phyloP scores from a whole-genome alignment of 2,329 filamentous ascomycete genomes.

The Pseudopyrenochaeta lycopersici region DNA sequence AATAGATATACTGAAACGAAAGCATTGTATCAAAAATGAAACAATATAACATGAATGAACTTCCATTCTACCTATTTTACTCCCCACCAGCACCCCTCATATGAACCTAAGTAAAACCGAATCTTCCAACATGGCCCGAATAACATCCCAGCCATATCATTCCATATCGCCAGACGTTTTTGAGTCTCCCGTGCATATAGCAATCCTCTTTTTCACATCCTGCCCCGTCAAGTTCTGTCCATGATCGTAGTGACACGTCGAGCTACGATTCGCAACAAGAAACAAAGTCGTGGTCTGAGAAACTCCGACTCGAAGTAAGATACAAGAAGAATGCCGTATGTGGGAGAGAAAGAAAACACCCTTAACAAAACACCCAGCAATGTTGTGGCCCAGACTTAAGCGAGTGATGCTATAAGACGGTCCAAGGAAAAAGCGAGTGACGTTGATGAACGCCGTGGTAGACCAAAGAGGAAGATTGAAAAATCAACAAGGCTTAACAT shows the following conservation, averaged over 20 bases:
- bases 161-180: slow-evolving; percentile 3
- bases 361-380: slow-evolving; percentile 10
- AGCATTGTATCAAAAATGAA: no score
- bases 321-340: slow-evolving; percentile 33
- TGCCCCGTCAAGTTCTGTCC: slow-evolving; percentile 9
- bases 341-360: neutral
- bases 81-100: neutral
- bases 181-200: slow-evolving; percentile 4
- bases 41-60: no score
- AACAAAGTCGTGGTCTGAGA: neutral
- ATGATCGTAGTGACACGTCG: neutral
- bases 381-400: neutral
- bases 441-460: slow-evolving; percentile 12
- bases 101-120: neutral
- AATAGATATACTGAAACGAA: no score
- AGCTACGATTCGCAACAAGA: neutral
- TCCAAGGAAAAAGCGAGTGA: slow-evolving; percentile 10
- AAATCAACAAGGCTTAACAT: slow-evolving; percentile 20
- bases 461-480: neutral
- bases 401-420: neutral
- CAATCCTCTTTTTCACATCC: neutral
- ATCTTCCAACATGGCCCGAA: neutral
- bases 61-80: neutral
- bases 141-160: neutral
- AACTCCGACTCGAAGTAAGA: slow-evolving; percentile 27